phyloP scores from a whole-genome alignment of 305 asterid genomes.

The Fraxinus floribunda region DNA sequence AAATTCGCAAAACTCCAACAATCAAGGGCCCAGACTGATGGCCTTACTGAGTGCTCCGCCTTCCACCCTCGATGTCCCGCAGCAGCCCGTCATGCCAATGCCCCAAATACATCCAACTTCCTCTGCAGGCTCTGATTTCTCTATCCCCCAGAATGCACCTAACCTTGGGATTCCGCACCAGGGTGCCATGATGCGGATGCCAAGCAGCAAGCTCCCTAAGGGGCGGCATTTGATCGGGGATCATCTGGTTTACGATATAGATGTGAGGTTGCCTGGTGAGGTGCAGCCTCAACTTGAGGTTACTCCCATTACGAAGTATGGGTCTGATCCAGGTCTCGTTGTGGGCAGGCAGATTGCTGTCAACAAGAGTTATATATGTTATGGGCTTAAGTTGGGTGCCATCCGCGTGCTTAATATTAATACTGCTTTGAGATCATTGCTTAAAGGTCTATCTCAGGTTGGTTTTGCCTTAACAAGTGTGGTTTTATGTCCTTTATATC shows the following conservation, averaged over 20 bases:
- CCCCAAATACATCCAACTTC: slow-evolving; percentile 52
- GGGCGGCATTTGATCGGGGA: slow-evolving; percentile 78
- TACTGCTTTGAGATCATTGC: slow-evolving; percentile 48
- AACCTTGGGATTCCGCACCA: slow-evolving; percentile 38
- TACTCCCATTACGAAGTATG: slow-evolving; percentile 80
- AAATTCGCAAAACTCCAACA: slow-evolving; percentile 37
- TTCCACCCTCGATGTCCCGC: slow-evolving; percentile 35
- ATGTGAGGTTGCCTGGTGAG: slow-evolving; percentile 74
- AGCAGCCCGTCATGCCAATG: slow-evolving; percentile 36
- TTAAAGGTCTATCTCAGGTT: slow-evolving; percentile 52
- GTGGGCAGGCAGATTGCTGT: slow-evolving; percentile 75
- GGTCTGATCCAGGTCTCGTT: slow-evolving; percentile 76
- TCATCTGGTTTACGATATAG: slow-evolving; percentile 57
- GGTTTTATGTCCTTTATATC: background rate
- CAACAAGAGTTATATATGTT: slow-evolving; percentile 67
- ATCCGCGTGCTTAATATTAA: slow-evolving; percentile 59
- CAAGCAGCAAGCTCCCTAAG: slow-evolving; percentile 77
- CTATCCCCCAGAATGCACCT: slow-evolving; percentile 33
- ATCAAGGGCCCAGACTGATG: slow-evolving; percentile 72
- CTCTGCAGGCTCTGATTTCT: slow-evolving; percentile 61
- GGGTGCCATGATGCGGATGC: slow-evolving; percentile 62
- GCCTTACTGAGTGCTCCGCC: slow-evolving; percentile 75
- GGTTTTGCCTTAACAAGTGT: background rate
- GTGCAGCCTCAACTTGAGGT: slow-evolving; percentile 97
- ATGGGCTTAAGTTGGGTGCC: slow-evolving; percentile 65